phyloP scores from a whole-genome alignment of 805 yeast genomes.

The Komagataella pseudopastoris region DNA sequence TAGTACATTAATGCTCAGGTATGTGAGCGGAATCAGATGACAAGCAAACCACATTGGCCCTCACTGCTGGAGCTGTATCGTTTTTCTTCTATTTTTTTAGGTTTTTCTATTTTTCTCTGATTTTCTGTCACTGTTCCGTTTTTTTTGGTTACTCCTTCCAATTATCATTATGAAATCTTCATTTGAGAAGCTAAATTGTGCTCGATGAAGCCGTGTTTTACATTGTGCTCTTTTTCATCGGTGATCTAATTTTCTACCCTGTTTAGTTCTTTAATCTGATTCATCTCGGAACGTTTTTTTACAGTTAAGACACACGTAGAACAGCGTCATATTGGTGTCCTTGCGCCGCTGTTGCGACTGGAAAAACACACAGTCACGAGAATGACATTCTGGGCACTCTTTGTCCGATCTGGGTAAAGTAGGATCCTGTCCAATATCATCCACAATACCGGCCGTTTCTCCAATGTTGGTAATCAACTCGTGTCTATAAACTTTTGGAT shows the following conservation, averaged over 20 bases:
- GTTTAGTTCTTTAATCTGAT: neutral
- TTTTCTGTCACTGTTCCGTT: too few species aligned
- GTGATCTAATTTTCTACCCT: neutral
- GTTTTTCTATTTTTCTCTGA: too few species aligned
- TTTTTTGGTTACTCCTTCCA: too few species aligned
- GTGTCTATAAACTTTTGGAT: conserved; percentile 81
- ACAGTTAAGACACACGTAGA: conserved; percentile 84
- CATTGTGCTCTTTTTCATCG: neutral
- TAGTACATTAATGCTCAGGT: neutral
- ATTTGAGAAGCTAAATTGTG: too few species aligned
- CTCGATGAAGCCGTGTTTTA: too few species aligned
- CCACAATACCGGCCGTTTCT: conserved; percentile 95
- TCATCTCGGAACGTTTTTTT: conserved; percentile 47
- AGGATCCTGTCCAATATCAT: conserved; percentile 94
- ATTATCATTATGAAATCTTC: too few species aligned
- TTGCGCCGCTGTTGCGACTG: conserved; percentile 92
- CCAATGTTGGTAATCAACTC: conserved; percentile 86
- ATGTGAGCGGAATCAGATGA: too few species aligned
- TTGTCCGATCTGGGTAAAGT: conserved; percentile 92
- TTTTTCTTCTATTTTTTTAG: too few species aligned
- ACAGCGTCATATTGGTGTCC: conserved; percentile 90
- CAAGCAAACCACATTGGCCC: too few species aligned
- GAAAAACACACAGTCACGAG: conserved; percentile 88
- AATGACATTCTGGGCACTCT: conserved; percentile 83
- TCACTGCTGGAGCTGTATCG: too few species aligned